These are phyloP conservation scores for Pseudognaphalium luteoalbum DNA, from an alignment of 129 eudicot species.

Conservation along the genomic window DNA sequence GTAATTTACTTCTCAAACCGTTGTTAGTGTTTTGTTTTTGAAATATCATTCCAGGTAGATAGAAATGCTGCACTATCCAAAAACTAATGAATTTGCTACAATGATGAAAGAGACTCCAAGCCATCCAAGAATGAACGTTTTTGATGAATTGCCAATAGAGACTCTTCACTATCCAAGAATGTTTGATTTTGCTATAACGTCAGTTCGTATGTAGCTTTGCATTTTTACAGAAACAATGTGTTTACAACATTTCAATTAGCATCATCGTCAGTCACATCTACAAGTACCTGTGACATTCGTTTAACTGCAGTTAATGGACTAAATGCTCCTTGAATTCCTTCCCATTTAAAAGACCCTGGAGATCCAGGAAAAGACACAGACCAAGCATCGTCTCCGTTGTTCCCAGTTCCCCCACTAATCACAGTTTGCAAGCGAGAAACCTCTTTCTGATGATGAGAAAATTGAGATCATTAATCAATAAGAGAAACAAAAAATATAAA, in stretches of 20 bases:
- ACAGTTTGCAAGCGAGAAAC: conserved; percentile 75
- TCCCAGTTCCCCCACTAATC: conserved; percentile 69
- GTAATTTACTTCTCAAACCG: not conserved
- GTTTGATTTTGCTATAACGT: not conserved
- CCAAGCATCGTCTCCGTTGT: conserved; percentile 55
- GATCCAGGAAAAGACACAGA: conserved; percentile 64
- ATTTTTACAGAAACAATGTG: not conserved
- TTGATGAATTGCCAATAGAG: not conserved
- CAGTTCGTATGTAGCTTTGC: not conserved
- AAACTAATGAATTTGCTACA: not conserved
- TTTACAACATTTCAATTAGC: not conserved
- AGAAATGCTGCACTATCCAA: not conserved
- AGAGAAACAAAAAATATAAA: not conserved
- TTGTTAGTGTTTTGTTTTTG: not conserved
- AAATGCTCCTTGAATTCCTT: conserved; percentile 67
- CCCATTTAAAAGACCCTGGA: conserved; percentile 93
- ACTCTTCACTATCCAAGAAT: not conserved
- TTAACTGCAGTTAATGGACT: conserved; percentile 74
- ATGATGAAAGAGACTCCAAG: no score
- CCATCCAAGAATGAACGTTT: no score
- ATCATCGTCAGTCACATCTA: not conserved
- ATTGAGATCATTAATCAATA: conserved; percentile 10
- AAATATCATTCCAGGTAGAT: not conserved
- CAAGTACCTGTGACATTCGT: conserved; percentile 63
- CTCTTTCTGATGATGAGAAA: conserved; percentile 64